phyloP scores from a whole-genome alignment of 495 filamentous ascomycete species.

The Letharia lupina region DNA sequence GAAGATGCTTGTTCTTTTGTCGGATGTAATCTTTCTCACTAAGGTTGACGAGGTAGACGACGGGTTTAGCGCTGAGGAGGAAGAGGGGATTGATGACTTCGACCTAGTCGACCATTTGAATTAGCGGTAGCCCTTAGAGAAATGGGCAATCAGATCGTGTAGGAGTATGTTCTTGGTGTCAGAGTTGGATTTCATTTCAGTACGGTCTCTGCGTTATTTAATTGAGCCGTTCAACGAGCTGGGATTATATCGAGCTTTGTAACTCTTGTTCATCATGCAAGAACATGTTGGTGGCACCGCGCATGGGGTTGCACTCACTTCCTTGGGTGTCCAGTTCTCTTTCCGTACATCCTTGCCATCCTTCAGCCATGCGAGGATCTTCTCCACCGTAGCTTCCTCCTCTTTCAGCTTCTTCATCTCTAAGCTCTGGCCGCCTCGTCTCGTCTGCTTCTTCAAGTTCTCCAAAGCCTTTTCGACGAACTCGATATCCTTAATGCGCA shows the following conservation, averaged over 20 bases:
- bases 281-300: slow-evolving; percentile 9
- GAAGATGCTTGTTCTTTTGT: slow-evolving; percentile 98
- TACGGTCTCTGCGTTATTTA: slow-evolving; percentile 59
- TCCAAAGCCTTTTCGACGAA: slow-evolving; percentile 94
- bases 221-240: slow-evolving; percentile 93
- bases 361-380: slow-evolving; percentile 71
- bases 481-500: slow-evolving; percentile 97
- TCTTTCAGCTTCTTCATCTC: slow-evolving; percentile 98
- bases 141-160: not conserved
- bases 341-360: slow-evolving; percentile 88
- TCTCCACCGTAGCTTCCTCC: slow-evolving; percentile 86
- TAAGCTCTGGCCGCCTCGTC: slow-evolving; percentile 86
- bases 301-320: slow-evolving; percentile 57
- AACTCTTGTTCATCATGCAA: slow-evolving; percentile 97
- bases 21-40: slow-evolving; percentile 96
- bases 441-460: slow-evolving; percentile 80
- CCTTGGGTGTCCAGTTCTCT: slow-evolving; percentile 82
- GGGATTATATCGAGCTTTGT: slow-evolving; percentile 92
- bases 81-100: slow-evolving; percentile 95
- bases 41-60: slow-evolving; percentile 94
- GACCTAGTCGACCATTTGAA: slow-evolving; percentile 52
- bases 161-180: slow-evolving; percentile 32
- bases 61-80: slow-evolving; percentile 92
- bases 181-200: slow-evolving; percentile 70
- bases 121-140: slow-evolving; percentile 18